A percentile compares a stretch with the other conserved stretches of the same genome.
phyloP scores from a whole-genome alignment of 371 early-diverging fungal species.

The Lichtheimia corymbifera region DNA sequence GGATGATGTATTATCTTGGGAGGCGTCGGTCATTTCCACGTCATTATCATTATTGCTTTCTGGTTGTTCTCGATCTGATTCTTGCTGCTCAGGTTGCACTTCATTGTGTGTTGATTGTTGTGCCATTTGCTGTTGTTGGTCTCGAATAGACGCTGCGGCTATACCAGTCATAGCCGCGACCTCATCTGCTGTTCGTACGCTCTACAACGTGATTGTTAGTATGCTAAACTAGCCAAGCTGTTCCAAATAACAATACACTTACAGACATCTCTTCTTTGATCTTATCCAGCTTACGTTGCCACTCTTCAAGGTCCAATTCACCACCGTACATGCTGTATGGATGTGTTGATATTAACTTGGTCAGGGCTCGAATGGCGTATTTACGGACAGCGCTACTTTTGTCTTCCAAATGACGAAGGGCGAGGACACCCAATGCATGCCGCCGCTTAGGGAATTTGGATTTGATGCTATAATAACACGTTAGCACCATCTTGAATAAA shows the following conservation, averaged over 20 bases:
- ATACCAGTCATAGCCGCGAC: slow-evolving; percentile 4
- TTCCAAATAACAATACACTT: background rate
- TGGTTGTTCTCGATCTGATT: slow-evolving; percentile 16
- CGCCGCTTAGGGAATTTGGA: slow-evolving; percentile 83
- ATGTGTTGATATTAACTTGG: slow-evolving; percentile 78
- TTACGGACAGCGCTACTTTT: slow-evolving; percentile 89
- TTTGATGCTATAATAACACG: slow-evolving; percentile 10
- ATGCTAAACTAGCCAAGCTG: too few relatives aligned
- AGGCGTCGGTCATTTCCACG: slow-evolving; percentile 1
- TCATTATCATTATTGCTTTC: slow-evolving; percentile 12
- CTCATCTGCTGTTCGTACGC: slow-evolving; percentile 6
- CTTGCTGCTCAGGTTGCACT: slow-evolving; percentile 19
- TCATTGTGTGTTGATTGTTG: slow-evolving; percentile 9
- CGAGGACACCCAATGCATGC: slow-evolving; percentile 67
- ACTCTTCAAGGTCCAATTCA: slow-evolving; percentile 65
- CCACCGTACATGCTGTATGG: slow-evolving; percentile 92
- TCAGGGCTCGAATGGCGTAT: slow-evolving; percentile 82
- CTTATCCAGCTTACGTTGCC: slow-evolving; percentile 63
- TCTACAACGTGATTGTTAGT: background rate
- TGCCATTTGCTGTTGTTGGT: too few relatives aligned
- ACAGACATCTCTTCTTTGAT: slow-evolving; percentile 69
- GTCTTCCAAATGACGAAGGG: slow-evolving; percentile 83
- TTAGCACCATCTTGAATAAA: background rate
- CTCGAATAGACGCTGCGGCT: too few relatives aligned
- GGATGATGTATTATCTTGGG: background rate